A percentile compares a stretch with the other conserved stretches of the same genome.
Conservation (phyloP, 2,329 filamentous ascomycete species). For the Zymoseptoria tritici region DNA sequence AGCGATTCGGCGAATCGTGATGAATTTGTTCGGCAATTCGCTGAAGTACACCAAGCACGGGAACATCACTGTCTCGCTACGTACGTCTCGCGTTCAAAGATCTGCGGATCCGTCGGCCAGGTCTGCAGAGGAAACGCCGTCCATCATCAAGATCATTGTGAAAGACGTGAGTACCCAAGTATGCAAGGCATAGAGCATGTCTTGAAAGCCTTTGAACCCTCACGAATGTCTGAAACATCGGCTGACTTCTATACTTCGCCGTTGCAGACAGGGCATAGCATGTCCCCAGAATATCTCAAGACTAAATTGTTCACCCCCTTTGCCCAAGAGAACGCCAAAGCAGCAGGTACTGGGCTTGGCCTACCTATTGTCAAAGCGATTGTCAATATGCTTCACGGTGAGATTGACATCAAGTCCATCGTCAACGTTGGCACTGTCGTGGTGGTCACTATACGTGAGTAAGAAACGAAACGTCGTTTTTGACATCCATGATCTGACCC, state of each 20-base stretch:
- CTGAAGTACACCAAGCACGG: constrained; percentile 41
- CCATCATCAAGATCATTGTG: constrained; percentile 32
- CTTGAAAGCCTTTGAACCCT: too few species aligned
- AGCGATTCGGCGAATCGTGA: constrained; percentile 38
- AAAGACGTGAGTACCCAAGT: constrained; percentile 35
- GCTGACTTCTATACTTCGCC: too few species aligned
- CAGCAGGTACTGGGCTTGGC: constrained; percentile 57
- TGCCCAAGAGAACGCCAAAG: constrained; percentile 54
- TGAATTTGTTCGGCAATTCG: constrained; percentile 42
- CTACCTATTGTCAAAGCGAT: constrained; percentile 56
- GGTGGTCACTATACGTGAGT: constrained; percentile 11
- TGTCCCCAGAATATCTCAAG: constrained; percentile 54
- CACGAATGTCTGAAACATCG: too few species aligned
- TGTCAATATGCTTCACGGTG: constrained; percentile 53
- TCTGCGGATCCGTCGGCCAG: background rate
- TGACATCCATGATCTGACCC: constrained; percentile 34
- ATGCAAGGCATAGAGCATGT: too few species aligned
- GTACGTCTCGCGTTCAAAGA: background rate
- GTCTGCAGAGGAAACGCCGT: constrained; percentile 10
- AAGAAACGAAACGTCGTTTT: background rate
- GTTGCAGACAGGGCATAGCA: constrained; percentile 52
- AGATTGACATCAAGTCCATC: constrained; percentile 45
- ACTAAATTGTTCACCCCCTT: constrained; percentile 58
- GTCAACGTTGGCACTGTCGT: constrained; percentile 20
- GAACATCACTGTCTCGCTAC: constrained; percentile 30